These are phyloP conservation scores for Malus sylvestris DNA, from an alignment of 306 rosid genomes.

Conservation along the genomic window DNA sequence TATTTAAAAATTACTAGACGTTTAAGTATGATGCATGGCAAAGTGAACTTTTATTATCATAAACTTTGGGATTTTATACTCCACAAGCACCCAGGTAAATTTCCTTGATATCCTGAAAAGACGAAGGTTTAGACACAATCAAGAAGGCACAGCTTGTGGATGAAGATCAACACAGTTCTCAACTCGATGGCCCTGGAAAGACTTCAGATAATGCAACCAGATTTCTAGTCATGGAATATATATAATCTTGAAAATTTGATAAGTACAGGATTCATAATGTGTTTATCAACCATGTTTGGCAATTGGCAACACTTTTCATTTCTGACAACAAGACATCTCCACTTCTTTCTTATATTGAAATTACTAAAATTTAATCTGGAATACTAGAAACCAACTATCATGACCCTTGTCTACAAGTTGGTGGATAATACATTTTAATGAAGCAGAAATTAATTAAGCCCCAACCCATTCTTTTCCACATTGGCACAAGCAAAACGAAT, in stretches of 20 bases:
- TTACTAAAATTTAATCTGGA: neutral
- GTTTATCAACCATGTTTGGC: neutral
- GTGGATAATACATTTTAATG: too few relatives aligned
- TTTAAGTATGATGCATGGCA: neutral
- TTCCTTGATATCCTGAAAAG: neutral
- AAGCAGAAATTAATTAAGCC: neutral
- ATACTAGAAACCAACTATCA: neutral
- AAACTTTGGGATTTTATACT: neutral
- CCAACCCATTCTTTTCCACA: neutral
- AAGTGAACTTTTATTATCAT: neutral
- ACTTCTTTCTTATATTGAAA: neutral
- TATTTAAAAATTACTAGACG: neutral
- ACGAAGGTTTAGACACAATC: neutral
- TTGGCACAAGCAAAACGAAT: neutral
- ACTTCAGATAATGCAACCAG: neutral
- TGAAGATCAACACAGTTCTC: neutral
- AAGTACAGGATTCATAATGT: neutral
- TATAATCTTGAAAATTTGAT: neutral
- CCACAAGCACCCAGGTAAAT: conserved; percentile 3
- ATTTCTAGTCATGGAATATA: neutral
- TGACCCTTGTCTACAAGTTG: neutral
- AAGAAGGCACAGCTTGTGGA: neutral
- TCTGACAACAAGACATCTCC: neutral
- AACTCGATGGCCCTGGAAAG: neutral
- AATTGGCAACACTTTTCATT: neutral